Evolutionary conservation across 352 stramenopile genomes (phyloP), one percentile per base, ranked within the genome.

Genomic region (Blastocystis sp.): DNA sequence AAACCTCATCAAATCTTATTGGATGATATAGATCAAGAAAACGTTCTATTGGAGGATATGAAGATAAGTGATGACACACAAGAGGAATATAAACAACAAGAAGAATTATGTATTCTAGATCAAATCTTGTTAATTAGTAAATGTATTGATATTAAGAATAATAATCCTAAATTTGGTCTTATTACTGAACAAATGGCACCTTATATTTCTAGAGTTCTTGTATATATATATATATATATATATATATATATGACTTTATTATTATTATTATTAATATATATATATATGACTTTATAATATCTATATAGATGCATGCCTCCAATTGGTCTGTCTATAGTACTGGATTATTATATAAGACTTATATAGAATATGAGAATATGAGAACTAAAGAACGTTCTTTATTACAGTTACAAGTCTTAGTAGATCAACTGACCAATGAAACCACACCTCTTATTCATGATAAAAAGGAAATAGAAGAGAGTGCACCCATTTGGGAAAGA

Each of bases 61-160:
- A 13, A 36, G 13, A 18, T 59, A 18, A 32, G 16, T 13, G 28
- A 31, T 19, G 49, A 59, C 2, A 59, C 49, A 5, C 10, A 6
- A 10, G 34, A 46, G 21, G 2, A 48, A 10, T 40, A 49, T 16
- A 46, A 43, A 16, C 35, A 27, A 24, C 30, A 45, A 10, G 36
- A 11, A 10, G 28, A 43, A 47, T n/a, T 59, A 2, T 52, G 36
- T 18, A 40, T 59, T 27, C 46, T 59, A 24, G 49, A 59, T 24
- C 49, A 59, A 18, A 31, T 52, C 19, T 11, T 39, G 21, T 23
- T 10, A 11, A n/a, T 21, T 2, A 52, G 18, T 5, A 3, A 11
- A 37, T 66, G 58, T 25, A 62, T 66, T 24, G 58, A 66, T 21
- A 62, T 66, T 28, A 66, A 55, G 9, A 66, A 66, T 28, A 58